A percentile compares a stretch with the other conserved stretches of the same genome.
Conservation (phyloP, 2,329 filamentous ascomycete species). For the Nemania abortiva region DNA sequence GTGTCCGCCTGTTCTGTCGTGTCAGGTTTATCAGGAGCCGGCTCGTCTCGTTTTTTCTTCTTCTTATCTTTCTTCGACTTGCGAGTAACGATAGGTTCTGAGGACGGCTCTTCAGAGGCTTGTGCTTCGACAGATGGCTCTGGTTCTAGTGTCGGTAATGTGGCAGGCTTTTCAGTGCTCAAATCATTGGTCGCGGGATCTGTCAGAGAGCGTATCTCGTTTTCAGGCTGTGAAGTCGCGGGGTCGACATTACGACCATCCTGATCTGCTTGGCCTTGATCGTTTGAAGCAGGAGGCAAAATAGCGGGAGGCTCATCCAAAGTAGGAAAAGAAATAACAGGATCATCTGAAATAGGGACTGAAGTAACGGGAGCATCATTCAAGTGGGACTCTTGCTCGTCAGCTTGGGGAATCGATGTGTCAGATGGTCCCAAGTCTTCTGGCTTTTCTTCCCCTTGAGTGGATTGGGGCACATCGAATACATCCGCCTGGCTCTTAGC, state of each 20-base stretch:
- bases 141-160: conserved; percentile 19
- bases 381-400: conserved; percentile 1
- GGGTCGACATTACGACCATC: conserved; percentile 2
- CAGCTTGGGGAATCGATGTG: background rate
- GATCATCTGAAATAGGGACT: background rate
- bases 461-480: conserved; percentile 1
- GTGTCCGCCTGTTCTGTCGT: conserved; percentile 24
- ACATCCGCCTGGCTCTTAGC: conserved; percentile 11
- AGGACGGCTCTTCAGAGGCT: conserved; percentile 9
- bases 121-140: conserved; percentile 23
- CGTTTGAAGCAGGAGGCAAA: background rate
- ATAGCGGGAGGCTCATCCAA: conserved; percentile 2
- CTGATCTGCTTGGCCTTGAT: conserved; percentile 18
- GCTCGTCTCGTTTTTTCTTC: conserved; percentile 41
- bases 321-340: background rate
- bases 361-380: background rate
- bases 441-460: background rate
- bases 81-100: conserved; percentile 16
- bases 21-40: conserved; percentile 30
- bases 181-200: background rate
- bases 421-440: background rate
- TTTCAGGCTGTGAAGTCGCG: background rate
- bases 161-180: background rate
- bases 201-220: background rate
- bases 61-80: conserved; percentile 47